These are phyloP conservation scores for Protea cynaroides DNA, from an alignment of 164 flowering plant species.

Conservation along the genomic window DNA sequence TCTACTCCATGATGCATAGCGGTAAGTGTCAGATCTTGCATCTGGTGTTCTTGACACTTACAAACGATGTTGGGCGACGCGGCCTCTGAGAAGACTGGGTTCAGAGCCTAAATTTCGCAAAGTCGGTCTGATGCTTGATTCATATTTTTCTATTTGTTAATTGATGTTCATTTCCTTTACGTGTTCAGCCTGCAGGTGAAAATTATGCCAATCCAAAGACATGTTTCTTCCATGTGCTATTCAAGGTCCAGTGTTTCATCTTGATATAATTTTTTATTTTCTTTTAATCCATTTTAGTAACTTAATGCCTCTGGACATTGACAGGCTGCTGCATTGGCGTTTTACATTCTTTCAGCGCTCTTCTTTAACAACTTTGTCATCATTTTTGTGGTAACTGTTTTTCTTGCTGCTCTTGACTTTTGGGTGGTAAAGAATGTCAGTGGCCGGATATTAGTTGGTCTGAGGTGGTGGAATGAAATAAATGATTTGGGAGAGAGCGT, in stretches of 20 bases:
- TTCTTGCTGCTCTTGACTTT: conserved; percentile 90
- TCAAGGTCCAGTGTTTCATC: conserved; percentile 49
- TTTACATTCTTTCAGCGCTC: conserved; percentile 86
- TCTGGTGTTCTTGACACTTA: no score
- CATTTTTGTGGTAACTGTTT: conserved; percentile 86
- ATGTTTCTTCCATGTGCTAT: conserved; percentile 90
- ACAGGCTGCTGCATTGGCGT: conserved; percentile 86
- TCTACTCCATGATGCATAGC: no score
- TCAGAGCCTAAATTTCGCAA: neutral
- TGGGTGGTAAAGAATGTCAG: conserved; percentile 99
- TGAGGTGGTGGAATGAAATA: conserved; percentile 99
- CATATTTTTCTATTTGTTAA: neutral
- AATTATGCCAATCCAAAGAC: conserved; percentile 87
- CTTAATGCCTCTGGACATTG: conserved; percentile 12
- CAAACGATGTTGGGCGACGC: no score
- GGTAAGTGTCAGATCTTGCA: no score
- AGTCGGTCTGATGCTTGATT: no score
- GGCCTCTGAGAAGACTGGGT: neutral
- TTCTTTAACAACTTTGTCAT: conserved; percentile 80
- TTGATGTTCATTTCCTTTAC: neutral
- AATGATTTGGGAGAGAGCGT: conserved; percentile 89
- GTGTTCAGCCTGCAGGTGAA: conserved; percentile 58
- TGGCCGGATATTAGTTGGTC: conserved; percentile 88
- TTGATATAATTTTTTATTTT: neutral
- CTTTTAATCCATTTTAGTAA: neutral